Evolutionary conservation across 805 yeast genomes (phyloP), one percentile per base, ranked within the genome.

Genomic region (Yamadazyma insecticola): DNA sequence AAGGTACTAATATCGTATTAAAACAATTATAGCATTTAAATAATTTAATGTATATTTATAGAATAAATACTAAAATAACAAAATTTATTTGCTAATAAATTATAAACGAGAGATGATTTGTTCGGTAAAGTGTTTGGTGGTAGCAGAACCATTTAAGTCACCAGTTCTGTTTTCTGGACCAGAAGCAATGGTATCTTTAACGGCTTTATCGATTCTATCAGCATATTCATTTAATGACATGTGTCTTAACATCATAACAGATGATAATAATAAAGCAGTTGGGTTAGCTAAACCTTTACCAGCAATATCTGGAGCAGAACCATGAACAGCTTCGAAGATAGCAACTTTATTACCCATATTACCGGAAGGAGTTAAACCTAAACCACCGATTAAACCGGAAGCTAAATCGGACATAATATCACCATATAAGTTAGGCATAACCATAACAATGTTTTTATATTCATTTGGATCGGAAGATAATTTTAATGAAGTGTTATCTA

Each of bases 251-350:
- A 92, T 90, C 97, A 92, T 92, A 58, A 89, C 87, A 27, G 97
- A 90, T 30, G 96, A 87, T 59, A 92, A 76, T 61, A 92, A 74
- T 58, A 92, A 69, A 36, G 98, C 98, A 40, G 98, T 92, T 70
- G 98, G 98, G 79, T 92, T 92, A 45, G 98, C 98, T 61, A 86
- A 78, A 60, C 95, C 94, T 76, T 92, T 87, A 58, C 98, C 98
- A 42, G 97, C 97, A 56, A 92, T 92, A 64, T 92, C 98, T 51
- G 98, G 98, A 43, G 98, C 98, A 37, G 97, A 89, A 63, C 98
- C 98, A 66, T 92, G 98, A 56, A 92, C 98, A 45, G 98, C 98
- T 78, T 92, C 98, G 63, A 92, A 92, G 60, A 92, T 90, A 35
- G 97, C 87, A 43, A 90, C 95, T 62, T 85, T 81, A 74, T 87